Evolutionary conservation across 768 basidiomycete genomes (phyloP), one percentile per base, ranked within the genome.

Genomic region (Leccinellum albellum): DNA sequence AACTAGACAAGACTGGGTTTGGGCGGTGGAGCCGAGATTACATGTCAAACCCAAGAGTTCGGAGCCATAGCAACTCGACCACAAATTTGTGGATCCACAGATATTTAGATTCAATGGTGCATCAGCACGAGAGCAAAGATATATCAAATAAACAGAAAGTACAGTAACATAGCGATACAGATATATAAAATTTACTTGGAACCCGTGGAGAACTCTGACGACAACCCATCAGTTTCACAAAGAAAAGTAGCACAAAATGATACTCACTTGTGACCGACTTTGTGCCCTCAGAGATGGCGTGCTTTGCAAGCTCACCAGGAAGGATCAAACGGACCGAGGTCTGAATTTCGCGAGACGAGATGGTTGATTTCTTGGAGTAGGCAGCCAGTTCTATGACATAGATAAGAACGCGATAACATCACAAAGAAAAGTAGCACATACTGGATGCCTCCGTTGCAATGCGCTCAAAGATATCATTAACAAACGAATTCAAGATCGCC

Each of bases 321-420:
- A 93, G 82, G 70, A 93, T 91, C 60, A 91, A 78, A 56, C 90
- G 83, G 37, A 92, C 91, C 33, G 84, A 79, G 1, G 90, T 93
- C 75, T 93, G 90, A 69, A 93, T 93, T 74, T 93, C 90, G 51
- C 90, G 88, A 44, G 88, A 91, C n/a, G 91, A 91, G 73, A 93
- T 91, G 15, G 90, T 93, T 3, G 89, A 91, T 78, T 90, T 90
- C 82, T 91, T 90, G 60, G 89, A 89, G 76, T 92, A 91, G 6
- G 86, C 82, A 7, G 90, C 90, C 61, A 93, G 86, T 74, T 90
- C 84, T 86, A 58, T 57, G 17, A n/a, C 14, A 8, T 3, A 23
- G 29, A 35, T 57, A 48, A 61, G 53, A 26, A 57, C 48, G 49
- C 9, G 4, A 29, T 0, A 3, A 8, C 28, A 24, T 21, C 17